phyloP scores from a whole-genome alignment of 257 asterid species.

The Apocynum venetum region DNA sequence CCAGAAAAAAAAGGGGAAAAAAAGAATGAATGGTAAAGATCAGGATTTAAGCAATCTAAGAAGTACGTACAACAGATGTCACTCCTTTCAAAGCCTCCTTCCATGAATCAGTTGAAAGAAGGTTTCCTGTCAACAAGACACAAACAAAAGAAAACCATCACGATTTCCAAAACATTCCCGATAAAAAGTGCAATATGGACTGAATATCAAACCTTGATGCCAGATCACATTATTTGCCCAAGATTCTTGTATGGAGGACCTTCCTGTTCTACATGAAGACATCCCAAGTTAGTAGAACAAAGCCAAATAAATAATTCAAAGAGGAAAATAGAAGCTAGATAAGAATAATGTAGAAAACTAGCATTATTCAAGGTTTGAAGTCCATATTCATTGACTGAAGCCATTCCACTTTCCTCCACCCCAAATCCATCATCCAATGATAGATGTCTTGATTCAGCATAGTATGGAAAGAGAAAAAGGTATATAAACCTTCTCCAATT shows the following conservation, averaged over 20 bases:
- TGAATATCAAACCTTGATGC: constrained; percentile 68
- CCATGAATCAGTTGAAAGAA: constrained; percentile 73
- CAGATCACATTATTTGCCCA: constrained; percentile 77
- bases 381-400: not conserved
- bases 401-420: not conserved
- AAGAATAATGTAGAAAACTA: not conserved
- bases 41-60: constrained; percentile 1
- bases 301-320: not conserved
- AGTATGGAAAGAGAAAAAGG: not conserved
- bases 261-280: constrained; percentile 68
- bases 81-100: constrained; percentile 92
- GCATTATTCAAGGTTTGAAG: not conserved
- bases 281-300: not conserved
- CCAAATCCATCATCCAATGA: not conserved
- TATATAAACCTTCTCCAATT: not conserved
- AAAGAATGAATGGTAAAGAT: not conserved
- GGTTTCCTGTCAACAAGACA: constrained; percentile 59
- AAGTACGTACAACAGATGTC: constrained; percentile 73
- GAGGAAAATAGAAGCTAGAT: not conserved
- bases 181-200: not conserved
- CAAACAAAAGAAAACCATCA: constrained; percentile 6
- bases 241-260: constrained; percentile 65
- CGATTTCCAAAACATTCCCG: not conserved
- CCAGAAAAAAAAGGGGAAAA: not conserved
- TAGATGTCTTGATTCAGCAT: not conserved